phyloP scores from a whole-genome alignment of 2,329 filamentous ascomycete species.

The Beauveria asiatica region DNA sequence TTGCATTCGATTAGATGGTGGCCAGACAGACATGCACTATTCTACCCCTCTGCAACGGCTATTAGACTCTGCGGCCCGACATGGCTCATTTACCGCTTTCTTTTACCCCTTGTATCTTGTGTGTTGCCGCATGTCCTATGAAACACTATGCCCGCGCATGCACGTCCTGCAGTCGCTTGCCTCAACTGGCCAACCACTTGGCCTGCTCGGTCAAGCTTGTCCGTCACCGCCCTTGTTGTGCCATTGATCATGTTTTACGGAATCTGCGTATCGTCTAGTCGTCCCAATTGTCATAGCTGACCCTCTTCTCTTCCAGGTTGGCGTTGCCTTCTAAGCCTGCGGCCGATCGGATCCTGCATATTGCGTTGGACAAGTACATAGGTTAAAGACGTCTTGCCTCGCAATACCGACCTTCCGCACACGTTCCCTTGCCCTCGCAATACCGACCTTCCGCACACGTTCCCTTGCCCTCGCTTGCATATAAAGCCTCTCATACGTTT shows the following conservation, averaged over 20 bases:
- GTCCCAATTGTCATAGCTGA: background rate
- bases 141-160: constrained; percentile 2
- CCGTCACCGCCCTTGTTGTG: background rate
- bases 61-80: background rate
- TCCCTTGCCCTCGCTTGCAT: background rate
- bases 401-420: background rate
- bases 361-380: background rate
- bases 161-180: constrained; percentile 2
- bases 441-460: background rate
- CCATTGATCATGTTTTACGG: background rate
- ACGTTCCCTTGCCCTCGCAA: background rate
- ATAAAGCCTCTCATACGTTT: background rate
- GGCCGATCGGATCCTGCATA: constrained; percentile 6
- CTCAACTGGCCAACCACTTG: background rate
- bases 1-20: background rate
- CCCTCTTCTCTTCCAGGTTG: background rate
- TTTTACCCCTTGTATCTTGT: background rate
- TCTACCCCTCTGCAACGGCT: background rate
- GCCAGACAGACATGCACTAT: background rate
- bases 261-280: background rate
- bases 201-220: background rate
- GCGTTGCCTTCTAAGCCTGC: constrained; percentile 10
- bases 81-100: background rate
- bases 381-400: background rate
- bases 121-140: constrained; percentile 3